Conservation (phyloP, 345 rosid species). For the Turnera subulata region DNA sequence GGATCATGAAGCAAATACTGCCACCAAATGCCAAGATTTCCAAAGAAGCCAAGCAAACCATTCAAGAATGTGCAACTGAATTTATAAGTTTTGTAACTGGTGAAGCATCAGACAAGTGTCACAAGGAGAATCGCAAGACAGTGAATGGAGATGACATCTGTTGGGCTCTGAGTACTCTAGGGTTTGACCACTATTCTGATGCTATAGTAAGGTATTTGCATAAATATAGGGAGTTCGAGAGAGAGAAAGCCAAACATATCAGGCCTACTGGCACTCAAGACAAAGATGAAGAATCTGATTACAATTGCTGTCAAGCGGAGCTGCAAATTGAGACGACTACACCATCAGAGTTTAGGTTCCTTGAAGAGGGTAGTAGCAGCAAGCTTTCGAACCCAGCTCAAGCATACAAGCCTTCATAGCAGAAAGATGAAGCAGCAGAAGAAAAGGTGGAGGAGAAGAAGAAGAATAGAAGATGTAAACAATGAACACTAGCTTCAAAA, state of each 20-base stretch:
- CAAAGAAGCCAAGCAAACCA: conserved; percentile 26
- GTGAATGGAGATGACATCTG: conserved; percentile 35
- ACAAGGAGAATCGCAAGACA: conserved; percentile 35
- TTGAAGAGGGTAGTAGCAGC: conserved; percentile 51
- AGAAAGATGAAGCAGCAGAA: too few species aligned
- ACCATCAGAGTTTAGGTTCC: conserved; percentile 29
- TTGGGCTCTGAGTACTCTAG: conserved; percentile 27
- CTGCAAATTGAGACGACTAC: conserved; percentile 17
- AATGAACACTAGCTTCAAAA: conserved; percentile 5
- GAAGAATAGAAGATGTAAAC: too few species aligned
- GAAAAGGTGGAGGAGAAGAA: neutral
- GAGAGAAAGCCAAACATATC: conserved; percentile 27
- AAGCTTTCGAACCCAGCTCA: conserved; percentile 18
- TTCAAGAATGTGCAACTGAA: conserved; percentile 33
- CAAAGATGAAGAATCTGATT: conserved; percentile 27
- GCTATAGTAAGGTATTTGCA: conserved; percentile 22
- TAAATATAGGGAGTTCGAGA: conserved; percentile 24
- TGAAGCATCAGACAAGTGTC: conserved; percentile 35
- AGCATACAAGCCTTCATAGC: neutral
- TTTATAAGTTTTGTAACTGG: conserved; percentile 28
- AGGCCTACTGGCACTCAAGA: conserved; percentile 23
- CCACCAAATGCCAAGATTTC: conserved; percentile 27
- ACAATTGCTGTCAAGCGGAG: too few species aligned
- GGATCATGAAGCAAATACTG: conserved; percentile 26
- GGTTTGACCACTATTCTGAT: conserved; percentile 22